Percentiles rank a stretch among this genome's conserved stretches.
phyloP scores from a whole-genome alignment of 352 stramenopile genomes.

The Hyaloperonospora brassicae region DNA sequence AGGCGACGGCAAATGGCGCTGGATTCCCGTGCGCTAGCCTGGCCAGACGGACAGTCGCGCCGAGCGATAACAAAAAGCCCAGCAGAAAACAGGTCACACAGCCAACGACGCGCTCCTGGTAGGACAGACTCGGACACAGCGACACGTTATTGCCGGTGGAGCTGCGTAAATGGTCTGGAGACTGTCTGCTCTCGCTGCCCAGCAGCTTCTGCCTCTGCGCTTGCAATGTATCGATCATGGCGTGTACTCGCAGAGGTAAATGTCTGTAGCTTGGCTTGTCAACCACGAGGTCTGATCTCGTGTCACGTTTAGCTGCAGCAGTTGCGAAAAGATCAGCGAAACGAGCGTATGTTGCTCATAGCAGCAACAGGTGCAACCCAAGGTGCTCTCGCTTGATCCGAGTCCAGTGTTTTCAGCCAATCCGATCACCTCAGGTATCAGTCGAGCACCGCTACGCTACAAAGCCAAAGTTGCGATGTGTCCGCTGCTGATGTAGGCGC shows the following conservation, averaged over 20 bases:
- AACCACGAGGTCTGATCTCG: too few relatives aligned
- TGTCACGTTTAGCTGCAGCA: neutral
- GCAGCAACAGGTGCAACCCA: too few relatives aligned
- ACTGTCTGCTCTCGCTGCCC: slow-evolving; percentile 46
- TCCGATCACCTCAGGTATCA: slow-evolving; percentile 5
- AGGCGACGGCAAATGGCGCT: slow-evolving; percentile 75
- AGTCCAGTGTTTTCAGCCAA: neutral
- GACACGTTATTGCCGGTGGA: slow-evolving; percentile 28
- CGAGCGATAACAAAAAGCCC: slow-evolving; percentile 75
- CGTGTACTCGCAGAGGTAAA: too few relatives aligned
- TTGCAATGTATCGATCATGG: slow-evolving; percentile 59
- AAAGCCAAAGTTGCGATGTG: slow-evolving; percentile 16
- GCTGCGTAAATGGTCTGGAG: slow-evolving; percentile 22
- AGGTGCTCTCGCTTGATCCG: too few relatives aligned
- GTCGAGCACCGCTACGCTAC: slow-evolving; percentile 6
- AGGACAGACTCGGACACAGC: slow-evolving; percentile 67
- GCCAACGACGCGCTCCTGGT: slow-evolving; percentile 79
- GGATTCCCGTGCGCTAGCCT: slow-evolving; percentile 71
- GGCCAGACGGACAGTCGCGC: slow-evolving; percentile 70
- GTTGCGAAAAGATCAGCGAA: neutral
- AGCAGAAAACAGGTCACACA: slow-evolving; percentile 74
- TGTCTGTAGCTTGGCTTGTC: too few relatives aligned
- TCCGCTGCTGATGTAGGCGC: slow-evolving; percentile 52
- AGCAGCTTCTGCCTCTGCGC: slow-evolving; percentile 76
- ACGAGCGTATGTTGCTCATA: neutral